These are phyloP conservation scores for Candida sanyiensis DNA, from an alignment of 805 yeast species.

Conservation along the genomic window DNA sequence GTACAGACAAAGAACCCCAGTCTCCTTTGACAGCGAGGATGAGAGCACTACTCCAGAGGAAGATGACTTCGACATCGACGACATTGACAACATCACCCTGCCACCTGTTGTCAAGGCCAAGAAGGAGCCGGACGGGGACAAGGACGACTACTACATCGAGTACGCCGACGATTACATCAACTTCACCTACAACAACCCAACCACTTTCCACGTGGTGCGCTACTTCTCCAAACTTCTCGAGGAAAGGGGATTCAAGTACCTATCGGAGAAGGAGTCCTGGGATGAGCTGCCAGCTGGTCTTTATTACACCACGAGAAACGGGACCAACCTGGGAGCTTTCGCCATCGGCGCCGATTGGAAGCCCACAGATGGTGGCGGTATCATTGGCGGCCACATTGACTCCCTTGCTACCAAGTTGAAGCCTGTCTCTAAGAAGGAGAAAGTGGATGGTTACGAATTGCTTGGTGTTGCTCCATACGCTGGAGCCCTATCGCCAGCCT, in stretches of 20 bases:
- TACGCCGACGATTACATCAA: slow-evolving; percentile 52
- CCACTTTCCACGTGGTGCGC: slow-evolving; percentile 66
- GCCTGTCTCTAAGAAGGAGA: slow-evolving; percentile 57
- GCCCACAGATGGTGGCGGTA: slow-evolving; percentile 60
- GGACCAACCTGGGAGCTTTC: slow-evolving; percentile 64
- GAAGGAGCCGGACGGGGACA: no score
- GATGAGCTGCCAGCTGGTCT: slow-evolving; percentile 39
- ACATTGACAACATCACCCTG: background rate
- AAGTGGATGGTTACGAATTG: slow-evolving; percentile 68
- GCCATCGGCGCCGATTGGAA: slow-evolving; percentile 61
- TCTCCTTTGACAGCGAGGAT: slow-evolving; percentile 21
- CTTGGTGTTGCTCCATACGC: slow-evolving; percentile 83
- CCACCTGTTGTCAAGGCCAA: background rate
- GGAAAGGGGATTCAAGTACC: slow-evolving; percentile 55
- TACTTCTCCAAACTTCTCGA: slow-evolving; percentile 44
- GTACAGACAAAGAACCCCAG: slow-evolving; percentile 4
- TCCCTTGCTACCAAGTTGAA: slow-evolving; percentile 63
- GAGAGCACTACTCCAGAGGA: slow-evolving; percentile 22
- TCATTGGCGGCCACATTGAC: slow-evolving; percentile 73
- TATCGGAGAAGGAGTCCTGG: slow-evolving; percentile 53
- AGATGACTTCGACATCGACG: slow-evolving; percentile 9
- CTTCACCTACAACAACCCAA: slow-evolving; percentile 69
- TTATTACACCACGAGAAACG: slow-evolving; percentile 65
- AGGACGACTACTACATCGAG: slow-evolving; percentile 25
- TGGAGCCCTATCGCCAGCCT: slow-evolving; percentile 56